Evolutionary conservation across 2,329 filamentous ascomycete species (phyloP), one percentile per base, ranked within the genome.

Genomic region (Alternaria brassicicola): DNA sequence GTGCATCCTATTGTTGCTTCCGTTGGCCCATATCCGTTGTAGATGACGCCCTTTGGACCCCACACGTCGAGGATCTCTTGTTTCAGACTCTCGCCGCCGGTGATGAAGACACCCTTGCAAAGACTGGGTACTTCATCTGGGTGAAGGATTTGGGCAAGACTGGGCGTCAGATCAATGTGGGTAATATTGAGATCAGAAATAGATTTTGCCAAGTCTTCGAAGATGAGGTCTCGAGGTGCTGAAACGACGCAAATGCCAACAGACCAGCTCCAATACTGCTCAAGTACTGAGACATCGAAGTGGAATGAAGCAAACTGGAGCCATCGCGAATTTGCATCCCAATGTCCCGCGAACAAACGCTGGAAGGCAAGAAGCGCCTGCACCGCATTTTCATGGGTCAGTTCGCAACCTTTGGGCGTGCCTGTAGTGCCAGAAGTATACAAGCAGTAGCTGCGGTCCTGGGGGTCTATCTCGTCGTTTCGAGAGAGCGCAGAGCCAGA

Each of bases 251-350:
- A 89, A 25, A 97, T 93, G 1, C 93, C 93, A 1, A 95, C 90
- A 26, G 89, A 92, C 93, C 93, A 97, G 57, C 89, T 95, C 92
- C 92, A 97, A 74, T 94, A 97, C 70, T 97, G 93, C 72, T 97
- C 93, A 0, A 97, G 83, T 0, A 97, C 90, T 1, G 91, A 95
- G 4, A 97, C 93, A 68, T 97, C 94, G 61, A 97, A 97, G 75
- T 97, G 94, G 55, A 97, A 92, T 0, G 92, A 93, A 1, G 94
- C 94, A 71, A 97, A 97, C 71, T 97, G 94, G 1, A 97, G 82
- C 89, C 92, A 97, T 57, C 90, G 86, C 0, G 93, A 96, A 0
- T 84, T 73, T 0, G 81, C 69, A 38, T 89, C 84, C 91, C 92
- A 96, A 67, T 92, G 89, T 0, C 84, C 87, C 5, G 78, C 77